phyloP scores from a whole-genome alignment of 2,329 filamentous ascomycete genomes.

The Nemania sp. region DNA sequence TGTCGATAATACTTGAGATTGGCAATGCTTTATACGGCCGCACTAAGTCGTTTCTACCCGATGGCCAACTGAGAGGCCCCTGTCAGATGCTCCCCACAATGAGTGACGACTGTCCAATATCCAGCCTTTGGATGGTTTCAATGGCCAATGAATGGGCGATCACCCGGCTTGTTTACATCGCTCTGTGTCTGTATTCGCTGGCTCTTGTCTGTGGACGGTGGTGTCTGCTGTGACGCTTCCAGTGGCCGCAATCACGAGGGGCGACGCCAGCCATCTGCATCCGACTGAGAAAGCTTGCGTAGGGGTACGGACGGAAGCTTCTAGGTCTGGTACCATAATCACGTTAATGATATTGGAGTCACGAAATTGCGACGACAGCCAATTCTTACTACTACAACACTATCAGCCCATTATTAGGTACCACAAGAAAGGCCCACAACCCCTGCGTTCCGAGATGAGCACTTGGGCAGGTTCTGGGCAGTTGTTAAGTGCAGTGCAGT shows the following conservation, averaged over 20 bases:
- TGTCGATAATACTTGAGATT: conserved; percentile 30
- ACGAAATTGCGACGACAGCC: conserved; percentile 11
- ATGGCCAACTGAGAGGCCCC: conserved; percentile 20
- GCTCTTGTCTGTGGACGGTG: conserved; percentile 23
- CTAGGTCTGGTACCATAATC: no score
- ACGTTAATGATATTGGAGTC: no score
- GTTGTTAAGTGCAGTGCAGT: no score
- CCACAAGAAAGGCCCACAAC: conserved; percentile 28
- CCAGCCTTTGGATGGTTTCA: conserved; percentile 25
- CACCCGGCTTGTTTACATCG: conserved; percentile 35
- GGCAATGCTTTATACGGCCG: no score
- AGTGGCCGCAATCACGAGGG: conserved; percentile 15
- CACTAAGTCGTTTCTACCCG: no score
- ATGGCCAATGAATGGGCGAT: conserved; percentile 30
- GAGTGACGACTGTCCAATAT: conserved; percentile 35
- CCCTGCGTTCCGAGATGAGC: conserved; percentile 35
- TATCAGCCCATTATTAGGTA: conserved; percentile 32
- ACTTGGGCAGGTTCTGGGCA: no score
- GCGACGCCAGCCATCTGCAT: conserved; percentile 3
- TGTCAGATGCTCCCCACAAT: conserved; percentile 18
- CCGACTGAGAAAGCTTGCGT: conserved; percentile 33
- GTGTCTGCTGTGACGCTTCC: conserved; percentile 17
- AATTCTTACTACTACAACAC: conserved; percentile 21
- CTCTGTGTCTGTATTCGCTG: conserved; percentile 31
- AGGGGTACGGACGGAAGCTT: conserved; percentile 2